phyloP scores from a whole-genome alignment of 192 early-diverging fungal genomes.

The Coemansia sp. region DNA sequence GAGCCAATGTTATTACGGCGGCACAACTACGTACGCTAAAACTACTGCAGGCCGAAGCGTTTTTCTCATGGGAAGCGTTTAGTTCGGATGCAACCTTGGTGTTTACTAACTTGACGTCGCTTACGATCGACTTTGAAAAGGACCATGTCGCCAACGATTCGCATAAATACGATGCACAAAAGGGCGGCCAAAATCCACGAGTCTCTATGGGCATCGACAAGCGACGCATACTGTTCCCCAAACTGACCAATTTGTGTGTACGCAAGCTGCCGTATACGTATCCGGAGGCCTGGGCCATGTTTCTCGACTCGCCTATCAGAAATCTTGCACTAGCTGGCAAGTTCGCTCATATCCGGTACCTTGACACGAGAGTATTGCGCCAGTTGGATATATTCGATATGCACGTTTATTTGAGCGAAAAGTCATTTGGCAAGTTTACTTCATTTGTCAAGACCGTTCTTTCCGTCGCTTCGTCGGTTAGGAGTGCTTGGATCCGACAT shows the following conservation, averaged over 20 bases:
- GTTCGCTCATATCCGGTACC: constrained; percentile 34
- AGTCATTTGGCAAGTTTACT: constrained; percentile 22
- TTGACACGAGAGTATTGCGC: constrained; percentile 18
- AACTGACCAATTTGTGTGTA: constrained; percentile 14
- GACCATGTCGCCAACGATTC: constrained; percentile 41
- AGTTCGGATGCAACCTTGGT: not conserved
- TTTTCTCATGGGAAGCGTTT: constrained; percentile 44
- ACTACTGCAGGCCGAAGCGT: constrained; percentile 28
- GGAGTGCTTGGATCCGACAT: constrained; percentile 38
- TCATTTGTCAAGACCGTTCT: constrained; percentile 26
- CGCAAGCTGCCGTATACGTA: constrained; percentile 40
- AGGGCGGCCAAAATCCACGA: constrained; percentile 6
- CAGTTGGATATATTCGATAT: constrained; percentile 23
- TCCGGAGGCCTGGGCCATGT: constrained; percentile 43
- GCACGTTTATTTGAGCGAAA: constrained; percentile 20
- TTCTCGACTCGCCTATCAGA: constrained; percentile 29
- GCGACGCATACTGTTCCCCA: constrained; percentile 20
- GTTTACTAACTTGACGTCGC: constrained; percentile 21
- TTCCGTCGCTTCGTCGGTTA: constrained; percentile 6
- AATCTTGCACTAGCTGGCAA: constrained; percentile 33
- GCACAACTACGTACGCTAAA: constrained; percentile 20
- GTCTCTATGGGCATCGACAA: constrained; percentile 41
- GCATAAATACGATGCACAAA: constrained; percentile 21
- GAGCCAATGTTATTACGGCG: not conserved
- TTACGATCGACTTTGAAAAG: constrained; percentile 36